Evolutionary conservation across 805 yeast species (phyloP).

Genomic region (Saccharomycopsis sp.): DNA sequence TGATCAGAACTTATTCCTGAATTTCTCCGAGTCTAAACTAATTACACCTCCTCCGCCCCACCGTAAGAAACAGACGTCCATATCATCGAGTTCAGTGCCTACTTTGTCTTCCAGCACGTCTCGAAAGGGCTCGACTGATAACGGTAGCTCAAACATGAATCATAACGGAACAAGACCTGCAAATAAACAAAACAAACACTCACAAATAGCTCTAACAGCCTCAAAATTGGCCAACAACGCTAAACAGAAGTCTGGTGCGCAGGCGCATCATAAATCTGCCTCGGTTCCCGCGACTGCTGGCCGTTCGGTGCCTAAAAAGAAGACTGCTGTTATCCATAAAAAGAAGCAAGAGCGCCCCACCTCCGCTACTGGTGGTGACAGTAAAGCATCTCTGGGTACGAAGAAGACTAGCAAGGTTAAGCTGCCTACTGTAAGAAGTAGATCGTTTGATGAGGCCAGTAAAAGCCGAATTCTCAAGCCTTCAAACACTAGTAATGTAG

Average conservation of each 20-base stretch:
- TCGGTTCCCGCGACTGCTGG: not conserved
- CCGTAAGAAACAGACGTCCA: not conserved
- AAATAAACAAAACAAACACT: no score
- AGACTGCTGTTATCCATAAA: not conserved
- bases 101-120: no score
- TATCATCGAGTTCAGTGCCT: not conserved
- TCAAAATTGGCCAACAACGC: not conserved
- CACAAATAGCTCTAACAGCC: not conserved
- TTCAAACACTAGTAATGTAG: constrained; percentile 2
- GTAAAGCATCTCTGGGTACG: no score
- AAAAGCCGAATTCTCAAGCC: not conserved
- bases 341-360: not conserved
- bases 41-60: not conserved
- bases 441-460: not conserved
- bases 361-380: not conserved
- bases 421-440: not conserved
- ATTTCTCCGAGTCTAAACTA: constrained; percentile 13
- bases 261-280: not conserved
- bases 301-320: not conserved
- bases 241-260: not conserved
- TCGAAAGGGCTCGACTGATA: no score
- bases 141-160: no score
- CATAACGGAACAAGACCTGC: no score
- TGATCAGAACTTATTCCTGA: constrained; percentile 9
- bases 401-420: not conserved